Evolutionary conservation across 345 rosid genomes (phyloP).

Genomic region (Populus davidiana): DNA sequence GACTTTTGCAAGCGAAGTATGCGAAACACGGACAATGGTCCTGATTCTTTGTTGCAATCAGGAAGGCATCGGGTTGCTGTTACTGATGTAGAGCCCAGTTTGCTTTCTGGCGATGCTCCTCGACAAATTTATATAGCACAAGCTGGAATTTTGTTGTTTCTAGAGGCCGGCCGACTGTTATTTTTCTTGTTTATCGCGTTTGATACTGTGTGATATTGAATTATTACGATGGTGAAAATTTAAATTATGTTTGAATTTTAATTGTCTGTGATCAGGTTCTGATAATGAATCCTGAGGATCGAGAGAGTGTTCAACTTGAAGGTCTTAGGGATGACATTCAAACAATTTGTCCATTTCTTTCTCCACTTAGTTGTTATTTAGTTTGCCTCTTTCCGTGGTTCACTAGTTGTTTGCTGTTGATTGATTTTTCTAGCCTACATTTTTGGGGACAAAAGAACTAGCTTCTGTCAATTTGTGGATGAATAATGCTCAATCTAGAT

Average conservation of each 20-base stretch:
- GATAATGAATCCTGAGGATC: conserved; percentile 60
- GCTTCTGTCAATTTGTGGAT: conserved; percentile 89
- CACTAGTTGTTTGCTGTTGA: conserved; percentile 3
- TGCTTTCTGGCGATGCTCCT: conserved; percentile 36
- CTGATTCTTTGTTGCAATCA: conserved; percentile 15
- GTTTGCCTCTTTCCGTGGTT: conserved; percentile 4
- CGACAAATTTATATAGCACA: conserved; percentile 78
- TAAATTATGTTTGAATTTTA: not conserved
- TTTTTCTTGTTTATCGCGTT: not conserved
- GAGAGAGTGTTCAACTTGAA: conserved; percentile 63
- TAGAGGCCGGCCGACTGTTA: not conserved
- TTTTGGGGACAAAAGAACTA: conserved; percentile 52
- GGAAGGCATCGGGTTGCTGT: conserved; percentile 19
- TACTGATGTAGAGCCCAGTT: conserved; percentile 23
- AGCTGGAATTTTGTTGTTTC: conserved; percentile 32
- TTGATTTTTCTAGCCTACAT: conserved; percentile 50
- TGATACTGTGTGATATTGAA: not conserved
- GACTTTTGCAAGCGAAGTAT: conserved; percentile 57
- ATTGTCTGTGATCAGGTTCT: conserved; percentile 46
- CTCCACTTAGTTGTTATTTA: conserved; percentile 10
- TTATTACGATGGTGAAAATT: not conserved
- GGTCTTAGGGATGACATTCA: conserved; percentile 59
- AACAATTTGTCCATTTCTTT: conserved; percentile 36
- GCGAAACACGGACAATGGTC: conserved; percentile 29
- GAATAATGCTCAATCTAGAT: conserved; percentile 71